Conservation (phyloP, 345 rosid species). For the Mercurialis annua region DNA sequence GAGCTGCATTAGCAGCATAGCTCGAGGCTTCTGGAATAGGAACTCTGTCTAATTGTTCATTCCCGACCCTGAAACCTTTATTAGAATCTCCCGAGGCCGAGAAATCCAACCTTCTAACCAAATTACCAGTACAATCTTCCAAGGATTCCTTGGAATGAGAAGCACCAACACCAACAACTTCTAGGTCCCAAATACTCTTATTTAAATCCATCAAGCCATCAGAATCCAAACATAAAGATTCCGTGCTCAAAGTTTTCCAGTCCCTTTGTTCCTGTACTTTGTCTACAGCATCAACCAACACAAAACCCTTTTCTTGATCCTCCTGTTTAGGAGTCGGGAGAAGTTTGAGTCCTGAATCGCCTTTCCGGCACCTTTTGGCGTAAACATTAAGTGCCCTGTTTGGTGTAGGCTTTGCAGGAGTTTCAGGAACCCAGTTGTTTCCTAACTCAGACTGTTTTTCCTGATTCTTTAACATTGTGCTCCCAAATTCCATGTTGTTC, state of each 20-base stretch:
- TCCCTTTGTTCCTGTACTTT: not conserved
- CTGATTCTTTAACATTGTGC: too few relatives aligned
- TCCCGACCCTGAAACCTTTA: not conserved
- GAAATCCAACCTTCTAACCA: not conserved
- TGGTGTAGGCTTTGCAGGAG: constrained; percentile 10
- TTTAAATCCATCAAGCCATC: constrained; percentile 15
- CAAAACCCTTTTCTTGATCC: not conserved
- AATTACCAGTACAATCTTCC: not conserved
- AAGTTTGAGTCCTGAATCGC: not conserved
- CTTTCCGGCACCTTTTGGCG: not conserved
- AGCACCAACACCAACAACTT: not conserved
- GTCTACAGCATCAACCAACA: not conserved
- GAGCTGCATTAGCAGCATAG: not conserved
- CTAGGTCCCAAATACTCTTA: not conserved
- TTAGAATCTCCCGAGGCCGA: not conserved
- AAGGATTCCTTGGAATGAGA: not conserved
- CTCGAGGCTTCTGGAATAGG: not conserved
- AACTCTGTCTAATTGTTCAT: not conserved
- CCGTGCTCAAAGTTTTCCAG: not conserved
- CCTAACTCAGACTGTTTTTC: not conserved
- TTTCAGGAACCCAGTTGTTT: constrained; percentile 19
- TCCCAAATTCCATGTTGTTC: not conserved
- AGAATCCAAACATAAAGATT: not conserved
- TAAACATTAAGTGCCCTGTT: not conserved
- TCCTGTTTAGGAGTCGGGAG: not conserved